Evolutionary conservation across 768 basidiomycete genomes (phyloP), one percentile per base, ranked within the genome.

Genomic region (Zangia roseola): DNA sequence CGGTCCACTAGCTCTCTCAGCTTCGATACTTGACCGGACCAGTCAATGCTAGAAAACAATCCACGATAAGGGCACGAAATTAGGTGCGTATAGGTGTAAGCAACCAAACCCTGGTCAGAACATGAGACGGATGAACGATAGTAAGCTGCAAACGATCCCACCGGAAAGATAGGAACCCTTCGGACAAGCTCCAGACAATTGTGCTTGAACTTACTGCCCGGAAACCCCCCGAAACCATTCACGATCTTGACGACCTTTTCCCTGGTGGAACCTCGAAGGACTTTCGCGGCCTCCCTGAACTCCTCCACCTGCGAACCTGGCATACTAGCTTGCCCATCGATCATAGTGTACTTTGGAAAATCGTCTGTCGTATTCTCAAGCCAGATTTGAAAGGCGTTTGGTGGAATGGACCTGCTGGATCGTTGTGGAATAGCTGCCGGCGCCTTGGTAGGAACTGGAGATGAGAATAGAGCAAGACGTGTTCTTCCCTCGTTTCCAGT

Each of bases 1-100:
- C n/a, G 8, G n/a, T 42, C 40, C 19, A 51, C 50, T 37, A 39
- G 13, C 20, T 20, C n/a, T 28, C 55, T 37, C 37, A 65, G 35
- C n/a, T 51, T 26, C 2, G 39, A 36, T 38, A 49, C 30, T 20
- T 41, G 43, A 10, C 2, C 19, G 3, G 43, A 49, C 58, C 54
- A 58, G 35, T 53, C 45, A 14, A 49, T 49, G 12, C 13, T 34
- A 4, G 5, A 40, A 41, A 51, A 2, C 61, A 42, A 55, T 34
- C 54, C 20, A 21, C 43, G 52, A 26, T 30, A 40, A 45, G 52
- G 35, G 23, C 64, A 65, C 34, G 17, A 6, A 10, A 55, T 23
- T 21, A 65, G 24, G 42, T 65, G 66, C 6, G 66, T 65, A 25
- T 61, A 65, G 3, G 54, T 53, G 35, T 68, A 66, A 23, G 64